phyloP scores from a whole-genome alignment of 2,329 filamentous ascomycete species.

The Fusarium penzigii region DNA sequence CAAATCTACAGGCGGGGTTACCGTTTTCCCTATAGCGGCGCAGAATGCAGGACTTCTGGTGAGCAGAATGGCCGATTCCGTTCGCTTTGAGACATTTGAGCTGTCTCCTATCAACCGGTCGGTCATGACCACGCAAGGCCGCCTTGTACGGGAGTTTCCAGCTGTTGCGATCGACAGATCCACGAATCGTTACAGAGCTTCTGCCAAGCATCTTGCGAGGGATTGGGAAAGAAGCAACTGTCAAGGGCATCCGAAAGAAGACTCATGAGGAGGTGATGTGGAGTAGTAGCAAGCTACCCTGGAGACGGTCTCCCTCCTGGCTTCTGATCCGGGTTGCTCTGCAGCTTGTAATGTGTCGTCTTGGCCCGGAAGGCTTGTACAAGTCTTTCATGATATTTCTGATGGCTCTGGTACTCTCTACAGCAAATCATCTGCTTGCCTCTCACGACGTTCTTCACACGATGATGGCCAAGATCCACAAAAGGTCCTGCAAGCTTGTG shows the following conservation, averaged over 20 bases:
- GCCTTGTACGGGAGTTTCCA: conserved; percentile 14
- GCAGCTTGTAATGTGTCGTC: conserved; percentile 35
- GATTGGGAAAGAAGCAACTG: conserved; percentile 29
- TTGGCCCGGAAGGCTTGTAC: neutral
- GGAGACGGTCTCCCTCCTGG: conserved; percentile 56
- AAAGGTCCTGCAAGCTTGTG: conserved; percentile 13
- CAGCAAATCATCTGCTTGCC: neutral
- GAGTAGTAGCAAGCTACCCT: conserved; percentile 31
- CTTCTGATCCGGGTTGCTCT: conserved; percentile 54
- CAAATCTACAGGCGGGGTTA: neutral
- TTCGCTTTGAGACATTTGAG: conserved; percentile 18
- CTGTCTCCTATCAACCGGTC: conserved; percentile 12
- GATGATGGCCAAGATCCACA: conserved; percentile 16
- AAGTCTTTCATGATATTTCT: conserved; percentile 21
- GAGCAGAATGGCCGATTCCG: neutral
- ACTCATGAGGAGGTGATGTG: conserved; percentile 56
- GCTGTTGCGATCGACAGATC: conserved; percentile 32
- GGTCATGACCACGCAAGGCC: conserved; percentile 8
- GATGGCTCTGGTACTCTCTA: conserved; percentile 1
- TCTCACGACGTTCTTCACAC: conserved; percentile 10
- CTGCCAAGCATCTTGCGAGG: conserved; percentile 41
- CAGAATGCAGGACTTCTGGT: conserved; percentile 22
- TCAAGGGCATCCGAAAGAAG: conserved; percentile 45
- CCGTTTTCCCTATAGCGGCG: conserved; percentile 7
- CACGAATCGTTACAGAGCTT: conserved; percentile 53